Evolutionary conservation across 2,329 filamentous ascomycete genomes (phyloP).

Genomic region (Penicillium crustosum): DNA sequence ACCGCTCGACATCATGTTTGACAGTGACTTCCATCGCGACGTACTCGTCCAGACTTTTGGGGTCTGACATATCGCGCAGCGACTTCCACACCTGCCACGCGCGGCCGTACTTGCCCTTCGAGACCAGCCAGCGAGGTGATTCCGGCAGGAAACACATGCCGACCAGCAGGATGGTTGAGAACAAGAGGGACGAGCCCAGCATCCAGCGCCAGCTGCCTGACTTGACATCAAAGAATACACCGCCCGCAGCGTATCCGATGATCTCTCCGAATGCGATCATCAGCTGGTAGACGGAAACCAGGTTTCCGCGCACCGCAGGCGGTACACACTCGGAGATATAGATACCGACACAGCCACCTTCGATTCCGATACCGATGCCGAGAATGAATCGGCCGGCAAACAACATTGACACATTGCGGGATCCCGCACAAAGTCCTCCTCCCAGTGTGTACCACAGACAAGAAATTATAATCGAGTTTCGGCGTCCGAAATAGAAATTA

Average conservation of each 20-base stretch:
- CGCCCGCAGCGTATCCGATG: not conserved
- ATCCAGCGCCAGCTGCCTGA: slow-evolving; percentile 72
- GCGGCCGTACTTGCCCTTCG: not conserved
- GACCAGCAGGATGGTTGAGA: slow-evolving; percentile 62
- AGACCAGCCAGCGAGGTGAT: not conserved
- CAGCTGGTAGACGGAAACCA: not conserved
- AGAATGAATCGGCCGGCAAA: not conserved
- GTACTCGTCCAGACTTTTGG: not conserved
- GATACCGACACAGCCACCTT: not conserved
- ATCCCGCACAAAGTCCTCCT: not conserved
- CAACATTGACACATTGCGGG: not conserved
- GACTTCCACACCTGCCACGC: not conserved
- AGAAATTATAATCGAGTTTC: not conserved
- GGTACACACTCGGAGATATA: not conserved
- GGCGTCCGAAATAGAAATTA: not conserved
- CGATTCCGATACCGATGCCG: not conserved
- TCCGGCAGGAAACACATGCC: slow-evolving; percentile 37
- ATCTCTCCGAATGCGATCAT: not conserved
- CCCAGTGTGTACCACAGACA: not conserved
- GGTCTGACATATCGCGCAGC: not conserved
- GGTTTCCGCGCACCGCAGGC: not conserved
- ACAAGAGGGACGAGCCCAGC: slow-evolving; percentile 68
- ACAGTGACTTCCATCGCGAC: not conserved
- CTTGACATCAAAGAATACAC: slow-evolving; percentile 68
- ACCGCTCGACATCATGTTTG: not conserved